Conservation (phyloP, 2,329 filamentous ascomycete genomes). For the Huntiella bhutanensis region DNA sequence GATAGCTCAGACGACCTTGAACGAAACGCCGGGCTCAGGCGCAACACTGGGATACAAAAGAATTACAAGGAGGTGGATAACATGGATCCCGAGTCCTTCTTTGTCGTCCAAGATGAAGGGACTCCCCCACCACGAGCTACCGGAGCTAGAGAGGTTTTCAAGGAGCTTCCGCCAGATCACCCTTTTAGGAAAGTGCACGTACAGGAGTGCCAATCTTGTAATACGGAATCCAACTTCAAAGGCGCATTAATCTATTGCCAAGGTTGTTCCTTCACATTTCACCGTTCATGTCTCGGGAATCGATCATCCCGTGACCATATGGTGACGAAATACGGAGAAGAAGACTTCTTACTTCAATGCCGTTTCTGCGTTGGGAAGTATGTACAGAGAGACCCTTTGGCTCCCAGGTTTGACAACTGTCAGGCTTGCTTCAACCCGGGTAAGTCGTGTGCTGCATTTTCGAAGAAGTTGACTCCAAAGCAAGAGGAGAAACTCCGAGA, state of each 20-base stretch:
- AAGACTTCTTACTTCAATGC: constrained; percentile 76
- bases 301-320: constrained; percentile 64
- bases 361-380: constrained; percentile 58
- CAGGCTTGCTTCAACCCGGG: constrained; percentile 49
- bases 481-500: constrained; percentile 71
- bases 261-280: constrained; percentile 69
- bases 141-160: constrained; percentile 57
- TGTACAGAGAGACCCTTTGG: constrained; percentile 43
- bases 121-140: constrained; percentile 31
- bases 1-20: too few relatives aligned
- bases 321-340: constrained; percentile 63
- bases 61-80: constrained; percentile 32
- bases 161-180: constrained; percentile 30
- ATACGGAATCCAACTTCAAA: constrained; percentile 32
- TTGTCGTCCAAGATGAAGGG: constrained; percentile 27
- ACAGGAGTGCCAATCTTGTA: constrained; percentile 54
- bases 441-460: constrained; percentile 54
- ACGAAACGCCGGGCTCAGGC: too few relatives aligned
- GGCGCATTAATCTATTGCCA: constrained; percentile 72
- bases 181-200: constrained; percentile 52
- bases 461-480: constrained; percentile 48
- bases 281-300: constrained; percentile 63
- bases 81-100: constrained; percentile 39
- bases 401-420: constrained; percentile 55
- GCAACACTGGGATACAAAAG: constrained; percentile 18